These are phyloP conservation scores for Cadophora gregata DNA, from an alignment of 2,329 filamentous ascomycete genomes.

Conservation along the genomic window DNA sequence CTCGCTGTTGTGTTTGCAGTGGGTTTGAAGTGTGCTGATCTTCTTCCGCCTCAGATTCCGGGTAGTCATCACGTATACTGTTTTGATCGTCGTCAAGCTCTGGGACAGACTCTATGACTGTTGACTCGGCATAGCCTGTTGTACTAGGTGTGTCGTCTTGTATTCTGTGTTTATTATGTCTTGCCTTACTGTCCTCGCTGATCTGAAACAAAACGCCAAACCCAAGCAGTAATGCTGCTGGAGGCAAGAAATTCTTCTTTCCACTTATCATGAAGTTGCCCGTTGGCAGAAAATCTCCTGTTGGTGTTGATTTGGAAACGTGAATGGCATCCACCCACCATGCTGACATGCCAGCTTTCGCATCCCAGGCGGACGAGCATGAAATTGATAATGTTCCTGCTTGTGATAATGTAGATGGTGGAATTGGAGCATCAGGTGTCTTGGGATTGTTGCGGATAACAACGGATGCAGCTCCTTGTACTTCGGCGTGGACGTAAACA, in stretches of 20 bases:
- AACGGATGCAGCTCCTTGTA: conserved; percentile 82
- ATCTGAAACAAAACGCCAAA: conserved; percentile 88
- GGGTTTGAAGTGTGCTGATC: conserved; percentile 39
- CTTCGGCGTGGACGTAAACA: conserved; percentile 88
- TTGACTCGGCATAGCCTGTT: neutral
- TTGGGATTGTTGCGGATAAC: conserved; percentile 87
- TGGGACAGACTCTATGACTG: conserved; percentile 2
- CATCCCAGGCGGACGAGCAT: conserved; percentile 91
- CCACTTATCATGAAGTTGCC: conserved; percentile 84
- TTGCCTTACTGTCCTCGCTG: conserved; percentile 83
- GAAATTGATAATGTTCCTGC: conserved; percentile 86
- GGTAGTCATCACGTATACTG: conserved; percentile 34
- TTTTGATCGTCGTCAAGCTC: conserved; percentile 29
- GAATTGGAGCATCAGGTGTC: conserved; percentile 82
- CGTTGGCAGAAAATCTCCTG: conserved; percentile 78
- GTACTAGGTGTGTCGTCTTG: conserved; percentile 44
- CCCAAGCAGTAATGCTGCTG: conserved; percentile 84
- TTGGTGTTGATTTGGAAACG: conserved; percentile 82
- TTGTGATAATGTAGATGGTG: conserved; percentile 88
- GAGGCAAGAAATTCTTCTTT: conserved; percentile 89
- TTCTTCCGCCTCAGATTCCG: conserved; percentile 41
- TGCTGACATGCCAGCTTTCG: conserved; percentile 92
- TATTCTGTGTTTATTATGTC: conserved; percentile 77
- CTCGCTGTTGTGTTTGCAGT: conserved; percentile 28
- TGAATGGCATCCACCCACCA: conserved; percentile 95